A percentile compares a stretch with the other conserved stretches of the same genome.
These are phyloP conservation scores for Aureobasidium uvarum DNA, from an alignment of 2,329 filamentous ascomycete genomes.

Conservation along the genomic window DNA sequence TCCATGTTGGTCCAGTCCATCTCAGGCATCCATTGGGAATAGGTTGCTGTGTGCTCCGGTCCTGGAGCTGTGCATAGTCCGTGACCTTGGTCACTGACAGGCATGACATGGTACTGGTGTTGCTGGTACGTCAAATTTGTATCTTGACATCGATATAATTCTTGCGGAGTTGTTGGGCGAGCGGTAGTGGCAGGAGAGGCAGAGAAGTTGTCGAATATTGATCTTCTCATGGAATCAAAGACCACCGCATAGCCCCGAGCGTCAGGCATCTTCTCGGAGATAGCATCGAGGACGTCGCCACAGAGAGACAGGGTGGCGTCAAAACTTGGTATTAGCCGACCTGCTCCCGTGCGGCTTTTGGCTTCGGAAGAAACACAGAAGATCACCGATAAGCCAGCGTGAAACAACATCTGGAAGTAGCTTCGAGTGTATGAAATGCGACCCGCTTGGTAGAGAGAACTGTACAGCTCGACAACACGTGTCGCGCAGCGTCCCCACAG, in stretches of 20 bases:
- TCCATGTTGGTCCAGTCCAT: neutral
- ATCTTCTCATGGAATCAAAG: conserved; percentile 7
- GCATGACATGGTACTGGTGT: neutral
- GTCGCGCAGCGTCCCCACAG: conserved; percentile 35
- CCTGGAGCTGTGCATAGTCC: neutral
- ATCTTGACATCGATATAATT: neutral
- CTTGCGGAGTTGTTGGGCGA: neutral
- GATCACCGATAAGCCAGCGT: conserved; percentile 40
- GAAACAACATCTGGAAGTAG: conserved; percentile 52
- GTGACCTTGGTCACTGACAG: neutral
- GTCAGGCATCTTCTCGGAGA: conserved; percentile 14
- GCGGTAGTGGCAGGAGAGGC: neutral
- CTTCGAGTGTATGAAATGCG: conserved; percentile 48
- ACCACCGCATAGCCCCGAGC: conserved; percentile 1
- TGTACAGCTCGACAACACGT: conserved; percentile 44
- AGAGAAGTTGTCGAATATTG: neutral
- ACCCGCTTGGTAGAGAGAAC: conserved; percentile 38
- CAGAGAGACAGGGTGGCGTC: neutral
- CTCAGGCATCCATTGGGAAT: neutral
- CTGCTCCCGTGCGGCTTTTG: neutral
- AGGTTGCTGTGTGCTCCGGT: neutral
- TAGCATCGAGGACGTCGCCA: neutral
- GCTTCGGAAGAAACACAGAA: conserved; percentile 16
- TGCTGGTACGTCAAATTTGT: neutral
- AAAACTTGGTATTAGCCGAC: neutral